Percentiles rank a stretch among this genome's conserved stretches.
These are phyloP conservation scores for Xerocomus minutiporus DNA, from an alignment of 1,284 basidiomycete genomes.

Conservation along the genomic window DNA sequence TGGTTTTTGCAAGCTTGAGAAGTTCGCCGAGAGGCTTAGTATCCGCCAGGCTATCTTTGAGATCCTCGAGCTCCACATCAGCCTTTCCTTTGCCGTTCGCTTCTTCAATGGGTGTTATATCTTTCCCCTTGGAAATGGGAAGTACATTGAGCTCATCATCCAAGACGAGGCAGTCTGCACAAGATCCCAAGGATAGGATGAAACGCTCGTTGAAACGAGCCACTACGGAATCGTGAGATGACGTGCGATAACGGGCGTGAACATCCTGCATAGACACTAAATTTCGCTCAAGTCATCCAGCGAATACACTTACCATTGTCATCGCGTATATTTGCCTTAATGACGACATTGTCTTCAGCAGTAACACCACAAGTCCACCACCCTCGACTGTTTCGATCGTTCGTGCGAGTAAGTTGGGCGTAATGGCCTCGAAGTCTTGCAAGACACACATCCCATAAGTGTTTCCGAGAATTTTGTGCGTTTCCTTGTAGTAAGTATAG, in stretches of 20 bases:
- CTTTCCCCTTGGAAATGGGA: conserved; percentile 94
- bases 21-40: conserved; percentile 89
- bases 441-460: conserved; percentile 97
- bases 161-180: conserved; percentile 86
- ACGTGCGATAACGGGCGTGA: conserved; percentile 88
- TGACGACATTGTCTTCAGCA: conserved; percentile 95
- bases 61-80: conserved; percentile 70
- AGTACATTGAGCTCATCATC: conserved; percentile 99
- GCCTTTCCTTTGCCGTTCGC: conserved; percentile 44
- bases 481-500: conserved; percentile 96
- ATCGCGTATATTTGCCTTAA: conserved; percentile 92
- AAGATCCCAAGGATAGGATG: conserved; percentile 89
- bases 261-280: conserved; percentile 64
- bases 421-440: conserved; percentile 98
- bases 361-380: conserved; percentile 87
- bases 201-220: conserved; percentile 99
- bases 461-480: conserved; percentile 93
- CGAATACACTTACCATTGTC: conserved; percentile 73
- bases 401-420: conserved; percentile 93
- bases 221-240: conserved; percentile 84
- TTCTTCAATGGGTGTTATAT: conserved; percentile 75
- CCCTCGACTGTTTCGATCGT: conserved; percentile 99
- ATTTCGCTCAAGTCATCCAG: not conserved
- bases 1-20: conserved; percentile 86
- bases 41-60: conserved; percentile 78